Evolutionary conservation across 805 yeast species (phyloP).

Genomic region (Soucietia sequanensis): DNA sequence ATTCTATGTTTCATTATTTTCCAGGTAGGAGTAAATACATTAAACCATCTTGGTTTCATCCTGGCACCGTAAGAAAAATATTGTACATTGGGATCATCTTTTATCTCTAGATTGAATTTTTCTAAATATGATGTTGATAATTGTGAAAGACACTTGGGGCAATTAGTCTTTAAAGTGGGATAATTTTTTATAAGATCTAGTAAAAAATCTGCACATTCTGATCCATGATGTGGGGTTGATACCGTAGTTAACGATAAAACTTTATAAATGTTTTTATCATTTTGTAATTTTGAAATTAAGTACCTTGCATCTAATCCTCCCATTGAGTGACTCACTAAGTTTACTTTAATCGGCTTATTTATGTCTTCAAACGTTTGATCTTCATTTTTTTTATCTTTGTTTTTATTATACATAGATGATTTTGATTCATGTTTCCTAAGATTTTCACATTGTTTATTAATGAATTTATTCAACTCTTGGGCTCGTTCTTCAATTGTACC

Average conservation of each 20-base stretch:
- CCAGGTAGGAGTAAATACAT: conserved; percentile 65
- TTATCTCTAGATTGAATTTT: conserved; percentile 52
- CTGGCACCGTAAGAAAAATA: conserved; percentile 86
- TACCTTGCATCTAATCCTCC: conserved; percentile 88
- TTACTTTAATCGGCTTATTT: conserved; percentile 48
- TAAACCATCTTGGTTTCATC: conserved; percentile 61
- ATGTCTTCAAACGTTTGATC: conserved; percentile 6
- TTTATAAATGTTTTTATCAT: conserved; percentile 40
- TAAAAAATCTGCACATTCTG: conserved; percentile 75
- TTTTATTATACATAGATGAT: conserved; percentile 7
- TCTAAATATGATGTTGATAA: conserved; percentile 56
- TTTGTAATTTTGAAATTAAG: conserved; percentile 54
- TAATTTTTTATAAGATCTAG: conserved; percentile 29
- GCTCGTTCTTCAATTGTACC: conserved; percentile 76
- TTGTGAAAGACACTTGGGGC: conserved; percentile 52
- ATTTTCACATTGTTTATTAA: conserved; percentile 30
- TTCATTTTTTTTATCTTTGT: conserved; percentile 2
- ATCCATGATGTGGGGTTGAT: conserved; percentile 87
- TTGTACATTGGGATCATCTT: conserved; percentile 58
- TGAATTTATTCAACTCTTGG: conserved; percentile 47
- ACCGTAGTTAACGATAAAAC: conserved; percentile 80
- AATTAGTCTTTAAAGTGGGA: conserved; percentile 13
- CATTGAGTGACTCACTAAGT: conserved; percentile 88
- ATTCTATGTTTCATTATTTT: conserved; percentile 44
- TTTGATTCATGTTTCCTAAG: conserved; percentile 13